phyloP scores from a whole-genome alignment of 2,329 filamentous ascomycete species.

The Boeremia lycopersici region DNA sequence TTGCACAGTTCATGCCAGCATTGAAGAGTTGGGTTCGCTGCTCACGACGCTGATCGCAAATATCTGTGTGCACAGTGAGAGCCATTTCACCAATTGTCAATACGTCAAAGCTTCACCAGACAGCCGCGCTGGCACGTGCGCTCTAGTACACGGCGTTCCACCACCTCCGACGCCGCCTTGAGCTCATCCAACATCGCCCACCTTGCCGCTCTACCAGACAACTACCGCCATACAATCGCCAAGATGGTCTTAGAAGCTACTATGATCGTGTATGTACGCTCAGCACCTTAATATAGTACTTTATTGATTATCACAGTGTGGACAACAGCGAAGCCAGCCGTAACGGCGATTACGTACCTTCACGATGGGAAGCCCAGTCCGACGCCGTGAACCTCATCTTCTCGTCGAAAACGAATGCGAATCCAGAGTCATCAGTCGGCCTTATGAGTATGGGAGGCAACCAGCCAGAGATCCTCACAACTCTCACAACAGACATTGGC shows the following conservation, averaged over 20 bases:
- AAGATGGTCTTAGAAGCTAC: slow-evolving; percentile 98
- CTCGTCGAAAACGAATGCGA: slow-evolving; percentile 91
- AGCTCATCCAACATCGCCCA: slow-evolving; percentile 29
- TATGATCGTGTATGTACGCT: slow-evolving; percentile 76
- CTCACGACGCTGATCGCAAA: neutral
- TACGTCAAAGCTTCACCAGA: slow-evolving; percentile 3
- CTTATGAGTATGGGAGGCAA: slow-evolving; percentile 99
- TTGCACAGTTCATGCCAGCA: neutral
- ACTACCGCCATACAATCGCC: slow-evolving; percentile 42
- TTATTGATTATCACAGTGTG: slow-evolving; percentile 61
- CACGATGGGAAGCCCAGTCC: slow-evolving; percentile 93
- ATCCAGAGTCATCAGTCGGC: slow-evolving; percentile 95
- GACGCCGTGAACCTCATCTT: slow-evolving; percentile 96
- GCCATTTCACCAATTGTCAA: neutral
- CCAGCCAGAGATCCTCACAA: slow-evolving; percentile 96
- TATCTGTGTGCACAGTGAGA: neutral
- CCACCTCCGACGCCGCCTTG: slow-evolving; percentile 28
- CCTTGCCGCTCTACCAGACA: slow-evolving; percentile 14
- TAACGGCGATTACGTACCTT: slow-evolving; percentile 91
- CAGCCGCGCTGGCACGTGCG: slow-evolving; percentile 8
- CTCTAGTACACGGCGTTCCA: slow-evolving; percentile 16
- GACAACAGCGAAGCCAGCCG: slow-evolving; percentile 99
- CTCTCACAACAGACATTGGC: slow-evolving; percentile 93
- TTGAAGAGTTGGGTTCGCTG: too few species aligned
- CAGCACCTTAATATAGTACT: neutral